phyloP scores from a whole-genome alignment of 176 grass and related monocot species.

The Aegilops sharonensis region DNA sequence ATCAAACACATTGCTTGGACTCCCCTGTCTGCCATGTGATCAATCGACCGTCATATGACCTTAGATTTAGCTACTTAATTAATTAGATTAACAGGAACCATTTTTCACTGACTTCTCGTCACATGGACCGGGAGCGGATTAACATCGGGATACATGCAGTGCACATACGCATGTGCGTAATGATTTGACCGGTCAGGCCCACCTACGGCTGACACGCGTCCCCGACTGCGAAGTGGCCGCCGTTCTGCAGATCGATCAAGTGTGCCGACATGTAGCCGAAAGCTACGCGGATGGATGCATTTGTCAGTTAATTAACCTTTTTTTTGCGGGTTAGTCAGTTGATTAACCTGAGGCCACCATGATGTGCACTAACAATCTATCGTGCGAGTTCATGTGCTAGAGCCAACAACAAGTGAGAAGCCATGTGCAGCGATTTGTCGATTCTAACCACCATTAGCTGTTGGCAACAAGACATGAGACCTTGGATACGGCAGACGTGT shows the following conservation, averaged over 20 bases:
- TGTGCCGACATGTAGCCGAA: constrained; percentile 39
- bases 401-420: neutral
- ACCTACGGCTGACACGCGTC: neutral
- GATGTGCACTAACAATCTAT: neutral
- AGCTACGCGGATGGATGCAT: neutral
- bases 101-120: neutral
- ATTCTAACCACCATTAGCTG: neutral
- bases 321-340: neutral
- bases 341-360: constrained; percentile 1
- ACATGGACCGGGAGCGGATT: neutral
- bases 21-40: constrained; percentile 8
- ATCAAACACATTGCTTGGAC: neutral
- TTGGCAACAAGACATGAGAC: neutral
- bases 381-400: constrained; percentile 5
- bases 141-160: neutral
- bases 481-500: neutral
- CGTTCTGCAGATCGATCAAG: neutral
- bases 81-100: neutral
- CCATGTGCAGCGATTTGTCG: constrained; percentile 20
- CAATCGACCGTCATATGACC: neutral
- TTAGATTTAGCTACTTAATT: neutral
- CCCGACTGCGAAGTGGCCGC: neutral
- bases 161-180: neutral
- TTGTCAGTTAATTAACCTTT: neutral
- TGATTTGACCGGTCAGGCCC: neutral